Conservation (phyloP, 345 rosid species). For the Citropsis articulata region DNA sequence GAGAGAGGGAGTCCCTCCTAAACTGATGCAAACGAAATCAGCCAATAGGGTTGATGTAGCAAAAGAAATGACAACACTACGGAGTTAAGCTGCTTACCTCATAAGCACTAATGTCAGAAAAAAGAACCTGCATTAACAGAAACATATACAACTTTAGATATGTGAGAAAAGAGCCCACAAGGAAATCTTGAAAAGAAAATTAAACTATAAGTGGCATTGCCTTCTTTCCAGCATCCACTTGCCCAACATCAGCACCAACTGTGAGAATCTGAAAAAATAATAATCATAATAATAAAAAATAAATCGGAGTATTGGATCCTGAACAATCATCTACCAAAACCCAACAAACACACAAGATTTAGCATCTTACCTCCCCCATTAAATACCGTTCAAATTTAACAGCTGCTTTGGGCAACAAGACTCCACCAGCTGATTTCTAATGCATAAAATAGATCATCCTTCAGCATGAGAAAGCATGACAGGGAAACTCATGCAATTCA, state of each 20-base stretch:
- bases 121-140: conserved; percentile 61
- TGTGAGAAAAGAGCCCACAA: not conserved
- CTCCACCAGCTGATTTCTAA: conserved; percentile 90
- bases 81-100: conserved; percentile 46
- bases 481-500: not conserved
- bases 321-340: not conserved
- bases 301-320: not conserved
- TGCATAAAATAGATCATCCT: conserved; percentile 3
- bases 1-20: not conserved
- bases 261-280: conserved; percentile 46
- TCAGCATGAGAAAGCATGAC: conserved; percentile 4
- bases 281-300: not conserved
- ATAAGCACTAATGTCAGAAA: conserved; percentile 80
- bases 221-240: conserved; percentile 75
- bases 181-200: not conserved
- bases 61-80: not conserved
- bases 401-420: conserved; percentile 86
- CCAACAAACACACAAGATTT: not conserved
- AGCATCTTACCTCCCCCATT: conserved; percentile 68
- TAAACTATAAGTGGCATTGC: conserved; percentile 23
- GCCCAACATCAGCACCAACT: conserved; percentile 69
- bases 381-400: conserved; percentile 85
- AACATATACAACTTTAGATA: not conserved
- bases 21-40: not conserved
- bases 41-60: not conserved